Evolutionary conservation across 768 basidiomycete species (phyloP).

Genomic region (Lenzites betulinus): DNA sequence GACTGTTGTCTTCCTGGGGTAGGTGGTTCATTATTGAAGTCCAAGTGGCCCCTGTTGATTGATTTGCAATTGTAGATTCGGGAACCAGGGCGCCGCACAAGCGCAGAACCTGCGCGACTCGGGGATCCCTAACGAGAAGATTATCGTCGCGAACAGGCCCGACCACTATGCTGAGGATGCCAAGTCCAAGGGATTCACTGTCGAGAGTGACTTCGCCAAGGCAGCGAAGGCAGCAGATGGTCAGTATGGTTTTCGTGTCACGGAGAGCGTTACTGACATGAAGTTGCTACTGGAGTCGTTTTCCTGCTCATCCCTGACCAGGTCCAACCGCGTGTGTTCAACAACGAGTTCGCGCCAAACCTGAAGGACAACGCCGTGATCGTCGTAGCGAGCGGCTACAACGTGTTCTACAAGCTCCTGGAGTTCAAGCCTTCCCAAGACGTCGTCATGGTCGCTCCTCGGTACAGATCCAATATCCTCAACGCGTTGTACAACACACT

Average conservation of each 20-base stretch:
- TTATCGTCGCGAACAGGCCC: slow-evolving; percentile 57
- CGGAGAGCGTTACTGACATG: not conserved
- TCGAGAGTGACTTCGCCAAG: slow-evolving; percentile 57
- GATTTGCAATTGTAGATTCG: slow-evolving; percentile 45
- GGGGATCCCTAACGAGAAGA: slow-evolving; percentile 61
- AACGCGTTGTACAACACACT: too few species aligned
- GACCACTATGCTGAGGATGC: slow-evolving; percentile 62
- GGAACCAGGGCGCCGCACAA: slow-evolving; percentile 67
- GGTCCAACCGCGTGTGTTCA: slow-evolving; percentile 64
- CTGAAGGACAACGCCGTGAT: slow-evolving; percentile 51
- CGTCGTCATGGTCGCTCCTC: slow-evolving; percentile 68
- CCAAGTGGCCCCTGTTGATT: not conserved
- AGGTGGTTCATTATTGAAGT: slow-evolving; percentile 9
- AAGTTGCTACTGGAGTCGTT: slow-evolving; percentile 40
- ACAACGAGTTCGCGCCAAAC: slow-evolving; percentile 50
- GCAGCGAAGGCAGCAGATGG: slow-evolving; percentile 59
- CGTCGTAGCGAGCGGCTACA: slow-evolving; percentile 66
- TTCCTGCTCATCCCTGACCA: slow-evolving; percentile 68
- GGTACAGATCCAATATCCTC: slow-evolving; percentile 35
- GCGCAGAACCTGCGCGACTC: slow-evolving; percentile 67
- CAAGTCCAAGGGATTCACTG: slow-evolving; percentile 55
- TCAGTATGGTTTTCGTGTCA: slow-evolving; percentile 27
- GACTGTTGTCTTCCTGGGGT: slow-evolving; percentile 65
- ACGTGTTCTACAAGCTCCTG: slow-evolving; percentile 62
- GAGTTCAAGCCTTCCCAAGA: slow-evolving; percentile 54